Percentiles rank a stretch among this genome's conserved stretches.
Evolutionary conservation across 208 protist genomes (phyloP).

Genomic region (Wallacemonas sp.): DNA sequence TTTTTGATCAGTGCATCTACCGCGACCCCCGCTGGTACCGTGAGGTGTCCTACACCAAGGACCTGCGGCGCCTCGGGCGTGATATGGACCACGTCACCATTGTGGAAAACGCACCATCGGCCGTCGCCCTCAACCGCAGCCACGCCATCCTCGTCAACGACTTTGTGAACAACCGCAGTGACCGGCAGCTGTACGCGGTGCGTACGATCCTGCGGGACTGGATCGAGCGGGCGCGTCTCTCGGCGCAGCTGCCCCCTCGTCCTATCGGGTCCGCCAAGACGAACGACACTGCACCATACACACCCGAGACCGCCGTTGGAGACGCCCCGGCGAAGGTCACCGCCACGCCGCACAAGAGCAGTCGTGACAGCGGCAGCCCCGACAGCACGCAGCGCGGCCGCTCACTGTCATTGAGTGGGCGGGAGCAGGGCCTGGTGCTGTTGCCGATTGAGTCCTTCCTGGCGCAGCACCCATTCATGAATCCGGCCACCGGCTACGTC

Average conservation of each 20-base stretch:
- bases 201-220: slow-evolving; percentile 64
- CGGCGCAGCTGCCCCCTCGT: slow-evolving; percentile 6
- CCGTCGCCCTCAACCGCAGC: slow-evolving; percentile 68
- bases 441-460: not conserved
- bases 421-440: not conserved
- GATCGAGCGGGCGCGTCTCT: slow-evolving; percentile 32
- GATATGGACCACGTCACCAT: slow-evolving; percentile 73
- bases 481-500: slow-evolving; percentile 1
- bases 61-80: slow-evolving; percentile 78
- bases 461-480: slow-evolving; percentile 1
- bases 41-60: slow-evolving; percentile 79
- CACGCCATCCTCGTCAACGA: slow-evolving; percentile 87
- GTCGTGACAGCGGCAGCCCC: not conserved
- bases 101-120: slow-evolving; percentile 90
- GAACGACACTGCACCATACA: too few relatives aligned
- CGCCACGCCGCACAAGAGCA: not conserved
- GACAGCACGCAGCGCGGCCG: not conserved
- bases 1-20: slow-evolving; percentile 86
- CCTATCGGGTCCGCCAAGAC: slow-evolving; percentile 2
- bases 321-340: too few relatives aligned
- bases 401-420: too few relatives aligned
- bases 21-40: slow-evolving; percentile 87
- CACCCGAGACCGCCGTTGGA: too few relatives aligned
- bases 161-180: slow-evolving; percentile 68
- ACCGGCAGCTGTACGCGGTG: slow-evolving; percentile 75